A percentile compares a stretch with the other conserved stretches of the same genome.
Evolutionary conservation across 2,329 filamentous ascomycete species (phyloP).

Genomic region (Aquanectria penicillioides): DNA sequence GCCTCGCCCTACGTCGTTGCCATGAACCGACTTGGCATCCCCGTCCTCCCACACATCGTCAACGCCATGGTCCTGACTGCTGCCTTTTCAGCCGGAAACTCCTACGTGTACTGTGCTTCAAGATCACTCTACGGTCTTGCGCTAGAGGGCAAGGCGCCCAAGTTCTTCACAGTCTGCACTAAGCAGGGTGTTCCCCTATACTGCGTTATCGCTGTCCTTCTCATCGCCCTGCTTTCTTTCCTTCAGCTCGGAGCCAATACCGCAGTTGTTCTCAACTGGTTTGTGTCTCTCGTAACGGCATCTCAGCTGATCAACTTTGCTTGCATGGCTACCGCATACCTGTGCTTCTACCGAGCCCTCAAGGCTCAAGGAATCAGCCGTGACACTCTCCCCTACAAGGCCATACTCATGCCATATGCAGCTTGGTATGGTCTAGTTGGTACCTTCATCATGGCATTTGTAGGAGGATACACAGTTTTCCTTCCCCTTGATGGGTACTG

Average conservation of each 20-base stretch:
- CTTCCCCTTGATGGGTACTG: conserved; percentile 68
- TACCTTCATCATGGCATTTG: conserved; percentile 76
- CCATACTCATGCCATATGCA: conserved; percentile 74
- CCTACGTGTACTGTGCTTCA: conserved; percentile 71
- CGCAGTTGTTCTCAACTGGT: conserved; percentile 76
- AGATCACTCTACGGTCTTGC: conserved; percentile 75
- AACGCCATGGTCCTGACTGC: conserved; percentile 78
- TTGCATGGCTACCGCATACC: conserved; percentile 75
- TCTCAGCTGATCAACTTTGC: conserved; percentile 80
- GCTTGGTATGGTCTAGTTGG: conserved; percentile 73
- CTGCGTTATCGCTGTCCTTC: conserved; percentile 72
- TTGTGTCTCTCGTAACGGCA: conserved; percentile 75
- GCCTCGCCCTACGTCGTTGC: conserved; percentile 74
- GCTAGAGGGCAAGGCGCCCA: conserved; percentile 73
- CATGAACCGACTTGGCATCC: conserved; percentile 73
- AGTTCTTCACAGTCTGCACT: conserved; percentile 68
- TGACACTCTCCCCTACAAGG: conserved; percentile 75
- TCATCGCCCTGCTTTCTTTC: conserved; percentile 77
- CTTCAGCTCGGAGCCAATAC: conserved; percentile 74
- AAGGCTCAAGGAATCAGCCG: conserved; percentile 75
- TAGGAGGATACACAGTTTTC: conserved; percentile 82
- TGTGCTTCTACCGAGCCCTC: conserved; percentile 77
- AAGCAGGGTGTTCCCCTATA: conserved; percentile 77
- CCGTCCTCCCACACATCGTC: conserved; percentile 74
- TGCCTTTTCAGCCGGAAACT: conserved; percentile 74